Conservation (phyloP, 73 alveolate species). For the Tetrahymena malaccensis region DNA sequence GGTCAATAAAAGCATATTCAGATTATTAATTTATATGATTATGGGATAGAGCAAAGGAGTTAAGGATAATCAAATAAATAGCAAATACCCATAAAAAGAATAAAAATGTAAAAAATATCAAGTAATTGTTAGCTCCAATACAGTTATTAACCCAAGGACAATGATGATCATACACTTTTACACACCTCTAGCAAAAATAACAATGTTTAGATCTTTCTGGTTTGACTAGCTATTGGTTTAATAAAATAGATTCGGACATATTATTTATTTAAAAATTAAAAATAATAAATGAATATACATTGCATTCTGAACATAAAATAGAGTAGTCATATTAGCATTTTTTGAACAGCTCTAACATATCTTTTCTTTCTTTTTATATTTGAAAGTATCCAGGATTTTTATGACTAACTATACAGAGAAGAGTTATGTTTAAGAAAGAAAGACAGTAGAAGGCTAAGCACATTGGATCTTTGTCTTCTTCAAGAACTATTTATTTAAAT, state of each 20-base stretch:
- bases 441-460: background rate
- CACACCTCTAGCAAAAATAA: slow-evolving; percentile 30
- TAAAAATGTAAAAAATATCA: slow-evolving; percentile 25
- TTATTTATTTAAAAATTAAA: background rate
- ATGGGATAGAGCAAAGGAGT: background rate
- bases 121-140: slow-evolving; percentile 37
- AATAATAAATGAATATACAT: slow-evolving; percentile 1
- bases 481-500: background rate
- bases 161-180: slow-evolving; percentile 58
- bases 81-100: slow-evolving; percentile 1
- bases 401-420: background rate
- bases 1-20: background rate
- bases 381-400: background rate
- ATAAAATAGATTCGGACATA: no score
- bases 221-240: slow-evolving; percentile 16
- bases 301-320: slow-evolving; percentile 58
- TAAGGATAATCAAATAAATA: background rate
- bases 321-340: slow-evolving; percentile 20
- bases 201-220: slow-evolving; percentile 49
- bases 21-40: background rate
- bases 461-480: background rate
- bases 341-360: background rate
- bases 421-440: background rate
- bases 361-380: slow-evolving; percentile 5
- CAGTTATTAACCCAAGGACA: slow-evolving; percentile 85